A percentile compares a stretch with the other conserved stretches of the same genome.
These are phyloP conservation scores for Chaetomium globosum DNA, from an alignment of 2,329 filamentous ascomycete species.

Conservation along the genomic window DNA sequence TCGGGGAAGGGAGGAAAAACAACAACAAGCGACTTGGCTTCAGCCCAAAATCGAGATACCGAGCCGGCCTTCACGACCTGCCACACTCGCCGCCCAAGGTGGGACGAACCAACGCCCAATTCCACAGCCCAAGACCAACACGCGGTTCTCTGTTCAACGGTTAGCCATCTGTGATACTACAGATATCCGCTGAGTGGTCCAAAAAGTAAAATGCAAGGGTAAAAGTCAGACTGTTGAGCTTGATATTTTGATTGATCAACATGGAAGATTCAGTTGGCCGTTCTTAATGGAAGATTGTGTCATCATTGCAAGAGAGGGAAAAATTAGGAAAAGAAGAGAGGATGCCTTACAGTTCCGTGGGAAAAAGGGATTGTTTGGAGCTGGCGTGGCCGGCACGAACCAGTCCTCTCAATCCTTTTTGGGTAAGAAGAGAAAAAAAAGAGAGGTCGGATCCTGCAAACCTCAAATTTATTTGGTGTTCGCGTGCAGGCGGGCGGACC, in stretches of 20 bases:
- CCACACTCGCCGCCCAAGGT: constrained; percentile 10
- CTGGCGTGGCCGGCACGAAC: constrained; percentile 9
- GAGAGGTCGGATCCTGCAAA: constrained; percentile 11
- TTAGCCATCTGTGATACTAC: constrained; percentile 19
- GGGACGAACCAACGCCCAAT: constrained; percentile 7
- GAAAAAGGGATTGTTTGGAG: background rate
- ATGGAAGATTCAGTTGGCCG: constrained; percentile 64
- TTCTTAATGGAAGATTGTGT: constrained; percentile 62
- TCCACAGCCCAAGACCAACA: background rate
- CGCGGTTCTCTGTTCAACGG: constrained; percentile 10
- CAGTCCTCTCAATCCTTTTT: background rate
- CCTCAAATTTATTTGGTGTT: constrained; percentile 19
- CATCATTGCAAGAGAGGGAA: constrained; percentile 51
- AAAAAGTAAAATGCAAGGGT: constrained; percentile 17
- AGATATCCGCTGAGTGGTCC: background rate
- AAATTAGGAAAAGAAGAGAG: background rate
- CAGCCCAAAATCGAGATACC: background rate
- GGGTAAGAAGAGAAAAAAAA: background rate
- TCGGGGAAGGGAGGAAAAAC: background rate
- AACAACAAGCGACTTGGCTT: background rate
- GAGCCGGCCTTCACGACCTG: background rate
- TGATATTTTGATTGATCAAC: constrained; percentile 61
- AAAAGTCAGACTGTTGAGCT: constrained; percentile 65
- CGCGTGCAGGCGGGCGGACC: background rate
- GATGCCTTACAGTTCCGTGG: constrained; percentile 13